Conservation (phyloP, 2,329 filamentous ascomycete species). For the Fusarium oxysporum region DNA sequence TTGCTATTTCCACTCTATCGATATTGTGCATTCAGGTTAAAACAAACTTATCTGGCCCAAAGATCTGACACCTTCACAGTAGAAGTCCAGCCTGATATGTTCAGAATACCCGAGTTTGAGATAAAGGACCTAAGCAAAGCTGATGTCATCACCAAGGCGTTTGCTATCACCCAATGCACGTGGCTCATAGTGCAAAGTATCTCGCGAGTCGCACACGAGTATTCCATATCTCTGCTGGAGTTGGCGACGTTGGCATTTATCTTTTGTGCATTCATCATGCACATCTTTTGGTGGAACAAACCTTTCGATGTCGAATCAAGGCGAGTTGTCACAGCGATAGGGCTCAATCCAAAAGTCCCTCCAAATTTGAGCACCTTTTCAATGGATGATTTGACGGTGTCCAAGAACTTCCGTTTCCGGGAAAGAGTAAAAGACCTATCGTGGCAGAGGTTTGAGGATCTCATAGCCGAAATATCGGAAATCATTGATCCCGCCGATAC, state of each 20-base stretch:
- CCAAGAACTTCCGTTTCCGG: fast-evolving
- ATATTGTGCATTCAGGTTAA: too few relatives aligned
- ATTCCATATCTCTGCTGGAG: neutral
- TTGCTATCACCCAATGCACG: neutral
- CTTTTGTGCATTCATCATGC: neutral
- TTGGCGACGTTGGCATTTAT: neutral
- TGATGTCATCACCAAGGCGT: neutral
- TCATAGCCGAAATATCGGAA: too few relatives aligned
- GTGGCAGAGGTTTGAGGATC: too few relatives aligned
- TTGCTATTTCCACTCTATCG: too few relatives aligned
- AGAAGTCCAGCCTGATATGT: fast-evolving
- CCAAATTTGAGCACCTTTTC: fast-evolving
- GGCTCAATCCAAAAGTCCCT: fast-evolving
- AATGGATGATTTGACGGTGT: neutral
- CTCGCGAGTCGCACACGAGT: fast-evolving
- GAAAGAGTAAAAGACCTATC: neutral
- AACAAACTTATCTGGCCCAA: too few relatives aligned
- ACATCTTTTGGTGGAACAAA: neutral
- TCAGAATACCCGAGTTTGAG: neutral
- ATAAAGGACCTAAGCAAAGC: neutral
- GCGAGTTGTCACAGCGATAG: fast-evolving
- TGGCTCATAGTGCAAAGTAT: neutral
- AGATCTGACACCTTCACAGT: too few relatives aligned
- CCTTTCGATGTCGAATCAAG: neutral
- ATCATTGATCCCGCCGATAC: too few relatives aligned